Evolutionary conservation across 169 alveolate genomes (phyloP).

Genomic region (Eimeria necatrix): DNA sequence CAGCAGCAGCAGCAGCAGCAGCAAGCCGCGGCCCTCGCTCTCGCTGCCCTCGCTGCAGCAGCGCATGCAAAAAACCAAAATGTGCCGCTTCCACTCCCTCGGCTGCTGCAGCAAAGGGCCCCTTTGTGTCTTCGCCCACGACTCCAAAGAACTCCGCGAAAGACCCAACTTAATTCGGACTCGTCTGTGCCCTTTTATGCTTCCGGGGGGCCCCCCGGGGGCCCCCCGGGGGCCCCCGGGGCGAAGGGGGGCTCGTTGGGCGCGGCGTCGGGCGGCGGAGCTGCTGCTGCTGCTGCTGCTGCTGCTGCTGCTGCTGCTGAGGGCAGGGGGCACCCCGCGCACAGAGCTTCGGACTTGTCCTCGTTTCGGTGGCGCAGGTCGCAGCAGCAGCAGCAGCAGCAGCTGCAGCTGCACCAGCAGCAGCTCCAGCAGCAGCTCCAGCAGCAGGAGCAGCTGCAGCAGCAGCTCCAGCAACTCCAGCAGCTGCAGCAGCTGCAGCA

Average conservation of each 20-base stretch:
- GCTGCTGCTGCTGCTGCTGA: too few species aligned
- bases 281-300: too few species aligned
- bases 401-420: background rate
- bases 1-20: slow-evolving; percentile 35
- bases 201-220: background rate
- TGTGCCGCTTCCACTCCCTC: background rate
- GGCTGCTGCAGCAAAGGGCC: slow-evolving; percentile 44
- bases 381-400: too few species aligned
- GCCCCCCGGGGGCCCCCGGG: background rate
- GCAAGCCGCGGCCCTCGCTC: slow-evolving; percentile 20
- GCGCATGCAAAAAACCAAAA: slow-evolving; percentile 23
- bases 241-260: too few species aligned
- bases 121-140: slow-evolving; percentile 1
- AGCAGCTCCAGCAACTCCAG: background rate
- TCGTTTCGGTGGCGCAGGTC: too few species aligned
- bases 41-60: slow-evolving; percentile 26
- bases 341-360: too few species aligned
- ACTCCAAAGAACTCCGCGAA: background rate
- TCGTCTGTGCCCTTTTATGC: background rate
- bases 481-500: slow-evolving; percentile 26
- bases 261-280: too few species aligned
- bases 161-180: background rate
- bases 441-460: background rate
- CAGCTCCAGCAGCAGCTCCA: slow-evolving; percentile 6
- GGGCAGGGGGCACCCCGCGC: too few species aligned